A percentile compares a stretch with the other conserved stretches of the same genome.
phyloP scores from a whole-genome alignment of 306 rosid species.

The Pachyrhizus erosus region DNA sequence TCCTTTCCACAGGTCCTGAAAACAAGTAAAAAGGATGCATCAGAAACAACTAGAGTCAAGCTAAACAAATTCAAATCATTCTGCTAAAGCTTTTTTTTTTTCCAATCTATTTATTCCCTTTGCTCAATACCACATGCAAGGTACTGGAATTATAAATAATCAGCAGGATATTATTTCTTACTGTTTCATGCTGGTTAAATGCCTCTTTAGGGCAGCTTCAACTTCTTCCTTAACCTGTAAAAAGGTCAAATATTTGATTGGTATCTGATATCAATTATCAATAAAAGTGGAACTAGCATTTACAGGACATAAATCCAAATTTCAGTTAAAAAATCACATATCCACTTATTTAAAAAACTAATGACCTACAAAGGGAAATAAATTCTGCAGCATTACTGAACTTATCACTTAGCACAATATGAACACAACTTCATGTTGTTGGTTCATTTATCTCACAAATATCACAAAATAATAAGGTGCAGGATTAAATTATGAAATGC shows the following conservation, averaged over 20 bases:
- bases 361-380: constrained; percentile 2
- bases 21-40: constrained; percentile 42
- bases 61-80: constrained; percentile 33
- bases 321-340: constrained; percentile 25
- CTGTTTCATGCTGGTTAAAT: constrained; percentile 75
- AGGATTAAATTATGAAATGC: constrained; percentile 15
- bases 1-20: constrained; percentile 76
- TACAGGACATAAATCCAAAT: constrained; percentile 28
- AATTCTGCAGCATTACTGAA: constrained; percentile 30
- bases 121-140: background rate
- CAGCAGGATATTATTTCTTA: constrained; percentile 54
- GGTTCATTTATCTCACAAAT: constrained; percentile 30
- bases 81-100: background rate
- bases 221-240: constrained; percentile 97
- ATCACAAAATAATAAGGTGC: constrained; percentile 19
- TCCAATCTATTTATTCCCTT: constrained; percentile 35
- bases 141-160: constrained; percentile 35
- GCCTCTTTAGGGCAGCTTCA: constrained; percentile 82
- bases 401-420: constrained; percentile 11
- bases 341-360: constrained; percentile 28
- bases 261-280: constrained; percentile 27
- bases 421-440: constrained; percentile 24
- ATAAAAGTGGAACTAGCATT: constrained; percentile 29
- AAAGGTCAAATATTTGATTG: constrained; percentile 27
- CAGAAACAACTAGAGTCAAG: constrained; percentile 18